Evolutionary conservation across 148 eudicot species (phyloP), one percentile per base, ranked within the genome.

Genomic region (Chenopodium album): DNA sequence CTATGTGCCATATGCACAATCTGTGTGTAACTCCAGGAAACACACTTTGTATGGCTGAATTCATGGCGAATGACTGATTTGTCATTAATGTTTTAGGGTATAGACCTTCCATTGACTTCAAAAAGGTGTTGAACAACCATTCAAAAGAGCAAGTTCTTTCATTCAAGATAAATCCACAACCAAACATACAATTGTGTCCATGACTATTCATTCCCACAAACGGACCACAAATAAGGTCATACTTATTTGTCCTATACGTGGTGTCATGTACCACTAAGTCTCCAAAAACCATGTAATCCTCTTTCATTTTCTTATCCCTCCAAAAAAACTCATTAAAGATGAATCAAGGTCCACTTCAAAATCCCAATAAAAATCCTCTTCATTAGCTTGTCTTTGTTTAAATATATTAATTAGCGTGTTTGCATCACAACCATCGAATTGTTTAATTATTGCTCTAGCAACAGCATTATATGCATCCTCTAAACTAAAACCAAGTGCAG

Each of bases 361-460:
- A 74, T 74, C 77, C 23, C 17, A 74, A 23, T 48, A 74, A 20
- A 74, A 74, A 26, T 74, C 77, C 1, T 48, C 16, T 2, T 74
- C 37, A 12, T 48, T 74, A 10, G 9, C 19, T 26, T 48, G 34
- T 29, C 63, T 47, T 16, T 52, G 52, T 11, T 4, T 50, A 28
- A 74, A 74, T 0, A 48, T n/a, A 2, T 74, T 54, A 9, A 74
- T 74, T 2, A 74, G n/a, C 0, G 60, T 26, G 13, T 50, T 74
- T 48, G 77, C 31, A 74, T 74, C 77, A 26, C 22, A 0, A 1
- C 77, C 77, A n/a, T 50, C 22, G 26, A 26, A 3, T 4, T n/a
- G 3, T 13, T 26, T 12, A 9, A 9, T 7, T 0, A n/a, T 31
- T 14, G 28, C 41, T 12, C 26, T n/a, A 7, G 3, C 37, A 6